Conservation (phyloP, 257 asterid genomes). For the Nicotiana tomentosiformis region DNA sequence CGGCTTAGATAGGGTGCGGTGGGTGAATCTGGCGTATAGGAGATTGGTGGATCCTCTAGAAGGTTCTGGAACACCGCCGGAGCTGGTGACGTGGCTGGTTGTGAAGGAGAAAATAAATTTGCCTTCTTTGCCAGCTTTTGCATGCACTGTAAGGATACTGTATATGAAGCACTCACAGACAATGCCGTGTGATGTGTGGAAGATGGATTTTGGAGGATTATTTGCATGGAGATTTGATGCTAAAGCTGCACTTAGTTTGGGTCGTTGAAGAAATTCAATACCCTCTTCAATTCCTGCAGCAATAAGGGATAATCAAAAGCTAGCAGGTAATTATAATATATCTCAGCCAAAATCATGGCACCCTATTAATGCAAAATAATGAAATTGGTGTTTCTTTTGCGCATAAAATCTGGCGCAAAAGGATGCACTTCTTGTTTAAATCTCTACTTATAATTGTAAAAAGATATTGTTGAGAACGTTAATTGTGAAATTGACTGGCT, state of each 20-base stretch:
- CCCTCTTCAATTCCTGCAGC: background rate
- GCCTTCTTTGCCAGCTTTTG: slow-evolving; percentile 19
- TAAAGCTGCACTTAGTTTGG: slow-evolving; percentile 38
- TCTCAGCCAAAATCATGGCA: background rate
- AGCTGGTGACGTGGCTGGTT: slow-evolving; percentile 29
- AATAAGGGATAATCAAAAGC: background rate
- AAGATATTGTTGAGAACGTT: background rate
- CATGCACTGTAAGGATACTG: slow-evolving; percentile 45
- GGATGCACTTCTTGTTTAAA: background rate
- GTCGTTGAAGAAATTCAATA: slow-evolving; percentile 15
- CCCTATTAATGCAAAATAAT: background rate
- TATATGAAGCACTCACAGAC: slow-evolving; percentile 25
- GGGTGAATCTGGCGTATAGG: slow-evolving; percentile 38
- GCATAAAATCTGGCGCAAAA: background rate
- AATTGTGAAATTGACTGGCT: background rate
- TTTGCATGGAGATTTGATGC: slow-evolving; percentile 51
- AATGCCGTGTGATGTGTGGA: slow-evolving; percentile 57
- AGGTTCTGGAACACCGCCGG: slow-evolving; percentile 15
- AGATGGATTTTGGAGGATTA: slow-evolving; percentile 49
- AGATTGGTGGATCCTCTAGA: slow-evolving; percentile 27
- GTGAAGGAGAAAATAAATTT: slow-evolving; percentile 22
- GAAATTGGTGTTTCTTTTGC: background rate
- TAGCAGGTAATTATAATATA: background rate
- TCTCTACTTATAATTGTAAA: background rate
- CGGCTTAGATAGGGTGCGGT: slow-evolving; percentile 28